Evolutionary conservation across 202 grass and related monocot genomes (phyloP).

Genomic region (Digitaria exilis): DNA sequence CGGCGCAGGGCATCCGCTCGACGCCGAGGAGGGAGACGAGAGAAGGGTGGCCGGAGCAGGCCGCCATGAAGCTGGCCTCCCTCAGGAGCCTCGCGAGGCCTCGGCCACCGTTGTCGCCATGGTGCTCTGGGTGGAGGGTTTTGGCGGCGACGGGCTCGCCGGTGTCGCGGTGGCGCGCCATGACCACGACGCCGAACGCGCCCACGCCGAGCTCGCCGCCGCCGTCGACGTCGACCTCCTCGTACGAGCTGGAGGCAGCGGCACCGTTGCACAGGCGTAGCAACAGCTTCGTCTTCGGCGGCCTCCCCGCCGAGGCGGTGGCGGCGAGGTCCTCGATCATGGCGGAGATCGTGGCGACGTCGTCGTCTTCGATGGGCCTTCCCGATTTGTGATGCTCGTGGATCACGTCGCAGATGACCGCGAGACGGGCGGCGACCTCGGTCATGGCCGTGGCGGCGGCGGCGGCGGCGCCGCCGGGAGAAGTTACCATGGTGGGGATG

Average conservation of each 20-base stretch:
- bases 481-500: no score
- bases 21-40: not conserved
- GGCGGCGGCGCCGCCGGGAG: no score
- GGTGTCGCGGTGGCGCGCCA: not conserved
- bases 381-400: not conserved
- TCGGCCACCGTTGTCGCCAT: not conserved
- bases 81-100: not conserved
- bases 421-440: not conserved
- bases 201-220: not conserved
- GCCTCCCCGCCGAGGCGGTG: no score
- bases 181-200: not conserved
- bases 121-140: not conserved
- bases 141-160: not conserved
- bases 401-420: not conserved
- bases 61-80: not conserved
- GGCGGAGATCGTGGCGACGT: not conserved
- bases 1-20: not conserved
- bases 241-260: not conserved
- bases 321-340: not conserved
- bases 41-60: not conserved
- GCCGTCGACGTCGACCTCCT: not conserved
- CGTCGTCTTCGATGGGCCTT: not conserved
- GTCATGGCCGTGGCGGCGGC: not conserved
- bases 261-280: not conserved
- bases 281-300: no score